Evolutionary conservation across 129 eudicot genomes (phyloP), one percentile per base, ranked within the genome.

Genomic region (Solidago caesia): DNA sequence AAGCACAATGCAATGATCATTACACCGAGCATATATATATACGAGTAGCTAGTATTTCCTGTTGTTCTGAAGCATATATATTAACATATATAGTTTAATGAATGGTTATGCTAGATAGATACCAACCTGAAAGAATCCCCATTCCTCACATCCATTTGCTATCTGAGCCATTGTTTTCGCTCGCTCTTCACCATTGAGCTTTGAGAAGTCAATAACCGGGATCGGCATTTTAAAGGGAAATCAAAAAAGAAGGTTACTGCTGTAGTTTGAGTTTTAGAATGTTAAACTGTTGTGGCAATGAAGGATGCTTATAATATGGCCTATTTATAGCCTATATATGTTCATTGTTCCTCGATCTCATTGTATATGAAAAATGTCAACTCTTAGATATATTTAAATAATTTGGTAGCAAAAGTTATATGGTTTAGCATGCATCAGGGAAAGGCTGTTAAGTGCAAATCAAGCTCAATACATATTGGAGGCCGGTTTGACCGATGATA

Each of bases 101-200:
- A 68, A n/a, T 10, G 59, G 3, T 55, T 57, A 44, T 56, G 44
- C 41, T 0, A 76, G 48, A 56, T 44, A 64, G 1, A 5, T 5
- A 21, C 13, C 16, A 83, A 91, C 96, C 96, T 91, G 92, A 66
- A 91, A 91, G 77, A 91, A 91, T n/a, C 97, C 97, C 97, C 97
- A 91, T 79, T 91, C 88, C 77, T 88, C 86, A 29, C 96, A 91
- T 56, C 96, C 87, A 45, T 61, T 82, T 27, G 88, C 92, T 52
- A 91, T 84, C 83, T 78, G 75, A 67, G 96, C 86, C 89, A 91
- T 73, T 10, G 88, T 84, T 42, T 79, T 76, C 55, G 85, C 89
- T 63, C 96, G 85, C 16, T 87, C 86, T 16, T 75, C 84, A 5
- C 97, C 97, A 42, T 80, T 57, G 70, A 91, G 92, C 84, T 83